Evolutionary conservation across 345 rosid genomes (phyloP).

Genomic region (Microcos paniculata): DNA sequence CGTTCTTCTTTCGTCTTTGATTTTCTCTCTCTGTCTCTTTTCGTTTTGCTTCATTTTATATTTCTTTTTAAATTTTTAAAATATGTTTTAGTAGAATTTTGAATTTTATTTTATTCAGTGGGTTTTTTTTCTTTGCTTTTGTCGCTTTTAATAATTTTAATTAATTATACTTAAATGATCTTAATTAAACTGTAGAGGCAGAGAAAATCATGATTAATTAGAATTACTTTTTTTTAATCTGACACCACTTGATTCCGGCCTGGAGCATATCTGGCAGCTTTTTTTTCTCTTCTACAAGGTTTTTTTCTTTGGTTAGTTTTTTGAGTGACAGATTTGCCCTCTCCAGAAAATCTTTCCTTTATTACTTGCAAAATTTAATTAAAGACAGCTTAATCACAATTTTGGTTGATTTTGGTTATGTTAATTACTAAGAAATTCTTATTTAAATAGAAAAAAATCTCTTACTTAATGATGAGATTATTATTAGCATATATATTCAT

Average conservation of each 20-base stretch:
- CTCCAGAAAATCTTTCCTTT: neutral
- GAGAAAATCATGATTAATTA: constrained; percentile 15
- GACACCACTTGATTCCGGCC: constrained; percentile 15
- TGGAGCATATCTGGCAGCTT: constrained; percentile 8
- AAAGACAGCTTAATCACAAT: too few species aligned
- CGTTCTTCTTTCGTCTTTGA: neutral
- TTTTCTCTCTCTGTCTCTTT: constrained; percentile 5
- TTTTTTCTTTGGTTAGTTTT: neutral
- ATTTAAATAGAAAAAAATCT: too few species aligned
- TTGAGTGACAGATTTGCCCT: constrained; percentile 1
- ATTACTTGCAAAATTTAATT: too few species aligned
- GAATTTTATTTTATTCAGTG: neutral
- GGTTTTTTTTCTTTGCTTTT: constrained; percentile 2
- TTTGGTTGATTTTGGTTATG: too few species aligned
- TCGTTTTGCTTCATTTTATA: constrained; percentile 6
- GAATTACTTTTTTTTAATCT: neutral
- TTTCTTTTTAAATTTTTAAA: too few species aligned
- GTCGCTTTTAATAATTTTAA: neutral
- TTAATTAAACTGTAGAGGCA: neutral
- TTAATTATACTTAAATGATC: neutral
- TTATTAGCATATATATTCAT: too few species aligned
- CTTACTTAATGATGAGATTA: too few species aligned
- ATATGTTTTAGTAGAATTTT: neutral
- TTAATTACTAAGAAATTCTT: too few species aligned
- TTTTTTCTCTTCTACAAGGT: neutral